Evolutionary conservation across 495 filamentous ascomycete species (phyloP).

Genomic region (Copromyces sp.): DNA sequence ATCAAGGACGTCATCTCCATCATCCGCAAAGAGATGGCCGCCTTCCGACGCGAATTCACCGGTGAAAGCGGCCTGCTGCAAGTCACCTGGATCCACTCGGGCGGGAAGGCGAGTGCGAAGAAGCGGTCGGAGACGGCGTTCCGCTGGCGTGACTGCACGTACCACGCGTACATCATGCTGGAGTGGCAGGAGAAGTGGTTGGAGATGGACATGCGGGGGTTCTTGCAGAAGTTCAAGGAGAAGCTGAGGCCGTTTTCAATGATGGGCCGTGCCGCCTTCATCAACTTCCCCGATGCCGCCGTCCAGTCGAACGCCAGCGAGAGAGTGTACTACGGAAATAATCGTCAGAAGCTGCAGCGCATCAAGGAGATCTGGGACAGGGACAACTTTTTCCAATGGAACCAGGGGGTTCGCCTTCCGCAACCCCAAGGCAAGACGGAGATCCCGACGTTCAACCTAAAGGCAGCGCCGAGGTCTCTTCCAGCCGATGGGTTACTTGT

Average conservation of each 20-base stretch:
- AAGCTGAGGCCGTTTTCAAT: slow-evolving; percentile 7
- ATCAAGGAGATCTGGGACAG: background rate
- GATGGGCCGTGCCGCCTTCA: background rate
- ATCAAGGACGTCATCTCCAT: background rate
- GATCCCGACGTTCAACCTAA: background rate
- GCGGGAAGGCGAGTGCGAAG: slow-evolving; percentile 6
- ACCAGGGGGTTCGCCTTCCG: slow-evolving; percentile 10
- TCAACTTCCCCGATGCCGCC: background rate
- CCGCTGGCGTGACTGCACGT: slow-evolving; percentile 17
- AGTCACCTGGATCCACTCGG: slow-evolving; percentile 3
- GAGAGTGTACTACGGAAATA: background rate
- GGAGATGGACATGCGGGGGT: slow-evolving; percentile 14
- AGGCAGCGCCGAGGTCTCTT: background rate
- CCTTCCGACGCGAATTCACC: background rate
- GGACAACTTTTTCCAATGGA: background rate
- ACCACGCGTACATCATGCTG: slow-evolving; percentile 16
- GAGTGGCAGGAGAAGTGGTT: slow-evolving; percentile 24
- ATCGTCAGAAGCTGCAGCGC: background rate
- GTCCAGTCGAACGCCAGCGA: background rate
- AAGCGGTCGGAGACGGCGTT: slow-evolving; percentile 7
- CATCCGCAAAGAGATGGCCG: background rate
- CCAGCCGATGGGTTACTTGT: background rate
- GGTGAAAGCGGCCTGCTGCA: background rate
- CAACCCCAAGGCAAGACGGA: background rate
- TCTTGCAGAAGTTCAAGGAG: slow-evolving; percentile 11